Base-by-base conservation (phyloP, 306 rosid species). In the Hippophae tibetana region DNA sequence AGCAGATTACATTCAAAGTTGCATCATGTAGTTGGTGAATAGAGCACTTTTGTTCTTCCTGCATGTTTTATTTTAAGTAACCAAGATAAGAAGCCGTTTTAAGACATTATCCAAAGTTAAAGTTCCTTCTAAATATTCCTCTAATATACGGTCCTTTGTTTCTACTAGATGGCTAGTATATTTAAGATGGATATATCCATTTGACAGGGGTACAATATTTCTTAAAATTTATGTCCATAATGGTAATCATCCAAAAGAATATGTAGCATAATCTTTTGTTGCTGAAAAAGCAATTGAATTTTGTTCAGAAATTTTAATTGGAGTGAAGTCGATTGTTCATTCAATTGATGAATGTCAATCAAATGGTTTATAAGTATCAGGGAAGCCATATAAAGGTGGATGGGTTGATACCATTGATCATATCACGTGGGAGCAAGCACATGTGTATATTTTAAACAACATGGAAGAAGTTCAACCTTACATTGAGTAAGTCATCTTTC, bases 151-250 rank as follows among this genome's bases (percentile, higher is more conserved):
- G 11, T 18, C 6, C 0, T 27, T 54, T 5, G 58, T 54, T 5
- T 54, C 42, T 1, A 56, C 38, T 40, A 10, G 38, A 8, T 43
- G 6, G 18, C 66, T 47, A 3, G 47, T 61, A 5, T 61, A 27
- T 9, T 61, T 11, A 5, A 9, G 56, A 8, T 61, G 45, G 46
- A 49, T 61, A 45, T 61, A 47, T 31, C 56, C 46, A 6, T 61
- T 61, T 31, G 65, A 61, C 2, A 40, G 55, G 12, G 26, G 13
- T 1, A 61, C 47, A 56, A 61, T 38, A 18, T 9, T 47, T 0
- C 40, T 61, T 0, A 61, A 61, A 5, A 26, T 44, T 0, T 61
- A 61, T 61, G 66, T 61, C 8, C 7, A 46, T 3, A 61, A 61
- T 1, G 25, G 27, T 31, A 31, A 5, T 40, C 8, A 12, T 5